Evolutionary conservation across 257 asterid species (phyloP).

Genomic region (Mentha longifolia): DNA sequence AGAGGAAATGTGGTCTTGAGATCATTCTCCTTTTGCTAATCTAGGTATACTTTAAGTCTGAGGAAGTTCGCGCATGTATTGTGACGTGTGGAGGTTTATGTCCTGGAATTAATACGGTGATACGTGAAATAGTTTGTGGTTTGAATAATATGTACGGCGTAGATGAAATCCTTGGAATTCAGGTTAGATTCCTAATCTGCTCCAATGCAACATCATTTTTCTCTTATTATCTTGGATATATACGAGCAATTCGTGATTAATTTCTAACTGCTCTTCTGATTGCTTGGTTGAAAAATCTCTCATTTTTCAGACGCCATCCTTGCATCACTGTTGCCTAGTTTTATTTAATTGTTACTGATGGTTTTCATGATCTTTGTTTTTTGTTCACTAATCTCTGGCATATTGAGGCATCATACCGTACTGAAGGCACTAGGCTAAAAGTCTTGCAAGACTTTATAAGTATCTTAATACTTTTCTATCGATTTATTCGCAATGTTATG

Average conservation of each 20-base stretch:
- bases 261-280: background rate
- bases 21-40: slow-evolving; percentile 27
- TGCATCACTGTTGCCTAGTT: background rate
- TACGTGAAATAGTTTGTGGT: slow-evolving; percentile 94
- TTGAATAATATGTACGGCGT: slow-evolving; percentile 83
- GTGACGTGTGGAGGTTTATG: slow-evolving; percentile 98
- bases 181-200: slow-evolving; percentile 51
- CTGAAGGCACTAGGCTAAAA: slow-evolving; percentile 15
- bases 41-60: slow-evolving; percentile 81
- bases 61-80: slow-evolving; percentile 87
- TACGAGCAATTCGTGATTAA: background rate
- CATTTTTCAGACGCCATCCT: slow-evolving; percentile 2
- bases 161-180: slow-evolving; percentile 80
- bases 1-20: slow-evolving; percentile 21
- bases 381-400: slow-evolving; percentile 1
- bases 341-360: background rate
- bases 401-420: background rate
- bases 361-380: slow-evolving; percentile 9
- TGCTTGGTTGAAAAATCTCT: slow-evolving; percentile 1
- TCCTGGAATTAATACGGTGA: slow-evolving; percentile 97
- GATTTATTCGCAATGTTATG: background rate
- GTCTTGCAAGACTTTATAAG: background rate
- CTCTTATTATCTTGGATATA: slow-evolving; percentile 13
- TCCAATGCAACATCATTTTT: slow-evolving; percentile 14
- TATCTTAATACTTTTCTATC: background rate